Percentiles rank a stretch among this genome's conserved stretches.
Evolutionary conservation across 805 yeast genomes (phyloP).

Genomic region (Sporopachydermia lactativora): DNA sequence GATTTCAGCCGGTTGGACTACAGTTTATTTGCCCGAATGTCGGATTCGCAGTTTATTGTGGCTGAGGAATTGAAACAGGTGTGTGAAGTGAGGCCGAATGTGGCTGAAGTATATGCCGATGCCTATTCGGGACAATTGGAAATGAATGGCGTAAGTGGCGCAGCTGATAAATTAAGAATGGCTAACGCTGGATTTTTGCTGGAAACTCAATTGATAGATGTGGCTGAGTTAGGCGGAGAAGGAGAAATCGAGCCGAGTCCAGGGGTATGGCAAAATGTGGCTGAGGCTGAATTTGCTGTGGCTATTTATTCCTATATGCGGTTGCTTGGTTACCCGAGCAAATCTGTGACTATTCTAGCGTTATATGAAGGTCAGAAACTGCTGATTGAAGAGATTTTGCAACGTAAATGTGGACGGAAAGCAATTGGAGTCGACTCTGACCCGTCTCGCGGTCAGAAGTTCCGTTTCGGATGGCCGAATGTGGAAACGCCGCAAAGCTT

Average conservation of each 20-base stretch:
- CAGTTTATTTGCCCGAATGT: slow-evolving; percentile 14
- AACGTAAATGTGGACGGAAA: slow-evolving; percentile 15
- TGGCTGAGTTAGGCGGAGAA: slow-evolving; percentile 17
- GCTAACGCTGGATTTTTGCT: slow-evolving; percentile 26
- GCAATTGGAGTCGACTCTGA: slow-evolving; percentile 3
- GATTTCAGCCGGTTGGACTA: slow-evolving; percentile 10
- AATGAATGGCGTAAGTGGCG: slow-evolving; percentile 4
- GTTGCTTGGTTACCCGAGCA: slow-evolving; percentile 26
- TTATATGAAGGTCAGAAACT: slow-evolving; percentile 26
- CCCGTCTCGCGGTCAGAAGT: slow-evolving; percentile 4
- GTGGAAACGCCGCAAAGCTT: slow-evolving; percentile 17
- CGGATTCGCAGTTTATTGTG: too few species aligned
- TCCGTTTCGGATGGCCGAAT: slow-evolving; percentile 18
- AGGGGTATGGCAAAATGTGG: slow-evolving; percentile 23
- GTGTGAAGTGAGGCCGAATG: too few species aligned
- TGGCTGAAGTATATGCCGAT: too few species aligned
- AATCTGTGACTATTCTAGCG: slow-evolving; percentile 27
- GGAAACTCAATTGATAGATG: slow-evolving; percentile 20
- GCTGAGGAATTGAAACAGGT: too few species aligned
- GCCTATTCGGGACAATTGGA: too few species aligned
- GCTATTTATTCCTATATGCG: slow-evolving; percentile 32
- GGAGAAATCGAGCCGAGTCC: slow-evolving; percentile 19
- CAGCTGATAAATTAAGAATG: slow-evolving; percentile 5
- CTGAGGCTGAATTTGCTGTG: slow-evolving; percentile 35
- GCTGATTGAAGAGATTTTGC: slow-evolving; percentile 28